Percentiles rank a stretch among this genome's conserved stretches.
These are phyloP conservation scores for Carnegiea gigantea DNA, from an alignment of 179 eudicot genomes.

Conservation along the genomic window DNA sequence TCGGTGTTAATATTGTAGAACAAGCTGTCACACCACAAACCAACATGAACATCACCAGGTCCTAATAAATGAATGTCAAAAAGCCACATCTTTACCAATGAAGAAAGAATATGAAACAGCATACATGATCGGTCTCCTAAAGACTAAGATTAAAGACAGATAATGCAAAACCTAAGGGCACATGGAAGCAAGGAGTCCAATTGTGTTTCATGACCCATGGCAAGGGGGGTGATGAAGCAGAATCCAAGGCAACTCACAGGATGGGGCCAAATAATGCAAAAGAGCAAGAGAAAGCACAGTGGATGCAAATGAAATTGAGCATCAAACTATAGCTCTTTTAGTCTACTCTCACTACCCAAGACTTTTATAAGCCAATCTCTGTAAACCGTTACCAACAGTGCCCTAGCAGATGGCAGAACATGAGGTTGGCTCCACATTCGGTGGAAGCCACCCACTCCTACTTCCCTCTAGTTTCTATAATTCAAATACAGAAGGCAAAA, in stretches of 20 bases:
- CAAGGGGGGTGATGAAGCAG: background rate
- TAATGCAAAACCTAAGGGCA: background rate
- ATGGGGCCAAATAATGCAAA: background rate
- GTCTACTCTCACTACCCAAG: background rate
- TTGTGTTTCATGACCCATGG: background rate
- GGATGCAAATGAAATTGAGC: background rate
- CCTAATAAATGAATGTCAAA: background rate
- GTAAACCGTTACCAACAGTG: background rate
- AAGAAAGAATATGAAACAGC: background rate
- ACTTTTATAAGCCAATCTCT: background rate
- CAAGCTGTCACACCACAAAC: constrained; percentile 53
- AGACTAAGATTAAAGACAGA: background rate
- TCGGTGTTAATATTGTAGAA: constrained; percentile 86
- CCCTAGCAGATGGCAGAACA: background rate
- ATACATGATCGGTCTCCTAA: background rate
- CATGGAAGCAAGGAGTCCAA: background rate
- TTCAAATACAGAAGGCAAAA: background rate
- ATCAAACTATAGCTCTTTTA: background rate
- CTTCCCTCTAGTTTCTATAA: background rate
- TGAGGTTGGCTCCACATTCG: background rate
- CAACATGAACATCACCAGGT: constrained; percentile 16
- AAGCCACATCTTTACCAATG: background rate
- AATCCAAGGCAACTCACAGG: background rate
- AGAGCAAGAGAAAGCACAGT: background rate
- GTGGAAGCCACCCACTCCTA: background rate